phyloP scores from a whole-genome alignment of 768 basidiomycete genomes.

The Mycena metata region DNA sequence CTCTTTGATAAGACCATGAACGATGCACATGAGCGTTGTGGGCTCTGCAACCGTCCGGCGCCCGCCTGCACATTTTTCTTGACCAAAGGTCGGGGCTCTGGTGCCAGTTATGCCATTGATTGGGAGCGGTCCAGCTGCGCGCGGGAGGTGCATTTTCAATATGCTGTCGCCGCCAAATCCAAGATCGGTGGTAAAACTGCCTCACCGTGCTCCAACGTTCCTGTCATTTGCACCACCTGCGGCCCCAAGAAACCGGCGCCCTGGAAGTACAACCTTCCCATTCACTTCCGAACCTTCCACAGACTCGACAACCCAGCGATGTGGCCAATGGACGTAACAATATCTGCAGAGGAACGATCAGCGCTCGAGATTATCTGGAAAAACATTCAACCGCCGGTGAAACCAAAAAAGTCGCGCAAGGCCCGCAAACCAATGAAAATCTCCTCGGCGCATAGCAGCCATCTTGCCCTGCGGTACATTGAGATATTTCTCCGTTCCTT shows the following conservation, averaged over 20 bases:
- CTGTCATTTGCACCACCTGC: constrained; percentile 1
- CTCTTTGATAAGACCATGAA: background rate
- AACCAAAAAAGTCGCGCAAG: too few species aligned
- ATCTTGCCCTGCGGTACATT: too few species aligned
- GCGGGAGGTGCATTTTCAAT: background rate
- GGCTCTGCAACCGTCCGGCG: background rate
- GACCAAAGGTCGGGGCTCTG: background rate
- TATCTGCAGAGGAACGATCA: too few species aligned
- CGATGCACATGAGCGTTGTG: background rate
- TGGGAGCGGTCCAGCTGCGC: background rate
- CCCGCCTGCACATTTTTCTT: background rate
- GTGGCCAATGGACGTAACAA: too few species aligned
- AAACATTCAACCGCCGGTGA: too few species aligned
- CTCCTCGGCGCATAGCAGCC: too few species aligned
- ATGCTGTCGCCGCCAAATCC: background rate
- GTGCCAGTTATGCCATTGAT: background rate
- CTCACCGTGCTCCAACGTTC: constrained; percentile 12
- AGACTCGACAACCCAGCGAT: background rate
- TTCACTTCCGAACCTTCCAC: background rate
- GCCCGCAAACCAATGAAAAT: too few species aligned
- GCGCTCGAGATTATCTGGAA: too few species aligned
- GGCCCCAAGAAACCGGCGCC: background rate
- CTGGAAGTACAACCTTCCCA: constrained; percentile 9
- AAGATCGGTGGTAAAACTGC: background rate
- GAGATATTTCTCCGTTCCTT: too few species aligned